Evolutionary conservation across 1,284 basidiomycete species (phyloP).

Genomic region (Leccinum subspadiceum): DNA sequence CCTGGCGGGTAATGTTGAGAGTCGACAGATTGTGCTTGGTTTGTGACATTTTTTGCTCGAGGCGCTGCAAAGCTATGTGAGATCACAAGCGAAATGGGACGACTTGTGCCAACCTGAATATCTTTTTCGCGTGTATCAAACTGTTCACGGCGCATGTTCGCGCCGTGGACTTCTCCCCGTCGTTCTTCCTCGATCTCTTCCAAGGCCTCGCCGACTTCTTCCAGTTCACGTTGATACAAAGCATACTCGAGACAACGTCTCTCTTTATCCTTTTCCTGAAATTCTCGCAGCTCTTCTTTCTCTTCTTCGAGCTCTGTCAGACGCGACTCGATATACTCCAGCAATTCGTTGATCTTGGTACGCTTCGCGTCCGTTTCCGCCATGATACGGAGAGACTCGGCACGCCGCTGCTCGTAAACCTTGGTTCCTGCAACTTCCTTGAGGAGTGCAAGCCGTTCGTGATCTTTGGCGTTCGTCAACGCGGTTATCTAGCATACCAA

Average conservation of each 20-base stretch:
- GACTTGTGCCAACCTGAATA: constrained; percentile 58
- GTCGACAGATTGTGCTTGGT: constrained; percentile 73
- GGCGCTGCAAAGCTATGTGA: constrained; percentile 43
- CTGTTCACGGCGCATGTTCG: constrained; percentile 78
- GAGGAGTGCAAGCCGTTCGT: constrained; percentile 87
- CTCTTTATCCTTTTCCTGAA: constrained; percentile 93
- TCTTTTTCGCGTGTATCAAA: constrained; percentile 84
- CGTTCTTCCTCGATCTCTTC: constrained; percentile 86
- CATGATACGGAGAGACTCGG: constrained; percentile 95
- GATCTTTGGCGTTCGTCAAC: constrained; percentile 96
- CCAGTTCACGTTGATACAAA: constrained; percentile 86
- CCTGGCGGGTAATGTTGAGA: constrained; percentile 64
- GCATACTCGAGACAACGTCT: constrained; percentile 95
- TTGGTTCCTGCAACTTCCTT: constrained; percentile 99
- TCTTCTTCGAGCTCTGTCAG: constrained; percentile 93
- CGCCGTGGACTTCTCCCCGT: constrained; percentile 76
- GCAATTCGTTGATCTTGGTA: constrained; percentile 85
- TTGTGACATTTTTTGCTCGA: constrained; percentile 75
- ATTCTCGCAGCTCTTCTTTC: constrained; percentile 96
- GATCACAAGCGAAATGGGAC: background rate
- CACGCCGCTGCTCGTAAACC: constrained; percentile 93
- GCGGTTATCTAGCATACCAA: constrained; percentile 75
- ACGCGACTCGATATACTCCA: constrained; percentile 90
- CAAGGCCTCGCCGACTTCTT: constrained; percentile 82
- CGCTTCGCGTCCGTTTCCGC: constrained; percentile 93